Conservation (phyloP, 331 rosid genomes). For the Telfairia occidentalis region DNA sequence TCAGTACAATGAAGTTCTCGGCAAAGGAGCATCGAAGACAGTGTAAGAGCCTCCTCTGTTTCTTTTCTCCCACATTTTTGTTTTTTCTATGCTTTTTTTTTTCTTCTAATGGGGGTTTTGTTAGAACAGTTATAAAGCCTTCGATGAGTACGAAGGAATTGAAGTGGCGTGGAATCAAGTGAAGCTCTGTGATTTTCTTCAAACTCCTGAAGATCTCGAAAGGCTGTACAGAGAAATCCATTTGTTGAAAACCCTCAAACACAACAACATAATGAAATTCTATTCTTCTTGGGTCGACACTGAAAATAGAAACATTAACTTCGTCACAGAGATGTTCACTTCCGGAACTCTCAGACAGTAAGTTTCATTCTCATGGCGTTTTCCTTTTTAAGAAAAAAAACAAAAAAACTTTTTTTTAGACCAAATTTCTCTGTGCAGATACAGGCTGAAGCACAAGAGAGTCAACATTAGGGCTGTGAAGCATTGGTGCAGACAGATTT, state of each 20-base stretch:
- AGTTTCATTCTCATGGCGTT: constrained; percentile 13
- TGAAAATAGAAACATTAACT: constrained; percentile 69
- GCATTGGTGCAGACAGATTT: constrained; percentile 95
- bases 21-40: constrained; percentile 93
- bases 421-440: constrained; percentile 39
- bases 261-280: constrained; percentile 81
- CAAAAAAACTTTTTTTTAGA: constrained; percentile 7
- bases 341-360: constrained; percentile 98
- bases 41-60: constrained; percentile 42
- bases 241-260: constrained; percentile 84
- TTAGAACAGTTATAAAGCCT: constrained; percentile 64
- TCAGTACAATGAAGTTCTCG: constrained; percentile 90
- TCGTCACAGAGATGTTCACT: constrained; percentile 97
- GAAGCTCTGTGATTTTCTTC: constrained; percentile 65
- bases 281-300: constrained; percentile 89
- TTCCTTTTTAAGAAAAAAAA: too few species aligned
- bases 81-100: constrained; percentile 11
- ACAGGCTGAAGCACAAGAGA: constrained; percentile 63
- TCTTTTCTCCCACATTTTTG: neutral
- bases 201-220: constrained; percentile 76
- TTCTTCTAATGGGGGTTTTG: neutral
- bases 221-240: constrained; percentile 87
- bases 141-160: constrained; percentile 94
- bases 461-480: constrained; percentile 90
- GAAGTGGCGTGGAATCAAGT: constrained; percentile 99